Base-by-base conservation (phyloP, 306 rosid species). In the Medicago arabica region DNA sequence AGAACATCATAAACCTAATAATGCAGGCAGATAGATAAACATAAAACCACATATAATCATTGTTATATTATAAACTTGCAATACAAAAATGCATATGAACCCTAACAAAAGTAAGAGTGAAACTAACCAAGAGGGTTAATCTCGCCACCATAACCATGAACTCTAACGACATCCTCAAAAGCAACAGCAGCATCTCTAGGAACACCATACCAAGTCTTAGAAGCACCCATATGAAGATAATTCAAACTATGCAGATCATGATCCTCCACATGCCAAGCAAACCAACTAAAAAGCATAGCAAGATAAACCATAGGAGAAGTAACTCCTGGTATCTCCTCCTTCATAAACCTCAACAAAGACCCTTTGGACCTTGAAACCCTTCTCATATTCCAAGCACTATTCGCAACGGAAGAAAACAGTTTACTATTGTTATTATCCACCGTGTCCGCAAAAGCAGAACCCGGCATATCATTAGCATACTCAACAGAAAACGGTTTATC, bases 211-310 rank as follows among this genome's bases (percentile, higher is more conserved):
- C 99, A 96, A 1, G 99, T 96, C 83, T 96, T 96, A 9, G 92
- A 92, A 0, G 99, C 92, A 16, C 99, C 99, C 92, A 88, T 84
- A 57, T 96, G 98, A 78, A 92, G 77, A 78, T 92, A 96, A 83
- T 96, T 96, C 79, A 96, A 82, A 80, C 99, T 96, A 63, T 96
- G 99, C 86, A 96, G 69, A 87, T 96, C 99, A 75, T 96, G 99
- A 71, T 96, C 99, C 88, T 96, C 99, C 13, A 91, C 99, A 67
- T 96, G 99, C 99, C 99, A 96, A 50, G 99, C 99, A 67, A 96
- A 96, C 99, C 99, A 96, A 76, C 99, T 96, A 74, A 96, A 96
- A 80, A 96, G 58, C 99, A 96, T 96, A 12, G 99, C 99, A 12
- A 96, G 88, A 41, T 96, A 96, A 43, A 96, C 89, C 99, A 96